A percentile compares a stretch with the other conserved stretches of the same genome.
These are phyloP conservation scores for Apophysomyces elegans DNA, from an alignment of 371 early-diverging fungal genomes.

Conservation along the genomic window DNA sequence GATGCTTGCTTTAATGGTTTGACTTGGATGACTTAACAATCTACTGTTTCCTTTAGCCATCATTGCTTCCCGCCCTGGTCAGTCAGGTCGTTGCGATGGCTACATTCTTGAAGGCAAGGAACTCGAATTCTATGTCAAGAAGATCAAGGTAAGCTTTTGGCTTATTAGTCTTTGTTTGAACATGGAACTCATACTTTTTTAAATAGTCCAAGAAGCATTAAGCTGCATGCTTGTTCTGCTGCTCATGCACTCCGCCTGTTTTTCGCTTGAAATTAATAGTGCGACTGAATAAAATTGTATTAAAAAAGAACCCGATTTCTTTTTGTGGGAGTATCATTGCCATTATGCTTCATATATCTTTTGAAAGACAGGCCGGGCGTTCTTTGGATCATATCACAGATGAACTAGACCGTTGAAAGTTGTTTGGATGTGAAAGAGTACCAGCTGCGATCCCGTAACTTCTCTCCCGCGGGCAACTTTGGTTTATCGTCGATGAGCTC, in stretches of 20 bases:
- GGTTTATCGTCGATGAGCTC: conserved; percentile 99
- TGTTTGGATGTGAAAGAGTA: conserved; percentile 99
- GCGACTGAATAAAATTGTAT: neutral
- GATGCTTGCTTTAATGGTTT: neutral
- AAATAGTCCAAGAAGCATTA: conserved; percentile 7
- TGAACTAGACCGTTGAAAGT: conserved; percentile 88
- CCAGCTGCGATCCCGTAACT: conserved; percentile 94
- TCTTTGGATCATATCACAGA: too few relatives aligned
- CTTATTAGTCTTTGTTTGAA: neutral
- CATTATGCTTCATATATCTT: neutral
- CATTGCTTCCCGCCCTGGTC: conserved; percentile 99
- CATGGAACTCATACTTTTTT: neutral
- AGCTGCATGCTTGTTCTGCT: conserved; percentile 6
- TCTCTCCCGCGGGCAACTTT: conserved; percentile 98
- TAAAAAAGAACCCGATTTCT: neutral
- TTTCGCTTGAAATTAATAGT: conserved; percentile 2
- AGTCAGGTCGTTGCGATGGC: conserved; percentile 98
- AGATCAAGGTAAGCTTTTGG: conserved; percentile 72
- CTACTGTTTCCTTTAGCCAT: conserved; percentile 54
- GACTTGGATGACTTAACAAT: neutral
- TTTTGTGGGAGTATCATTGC: neutral
- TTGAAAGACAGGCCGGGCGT: conserved; percentile 5
- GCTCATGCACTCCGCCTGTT: conserved; percentile 10
- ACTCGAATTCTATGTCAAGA: conserved; percentile 95
- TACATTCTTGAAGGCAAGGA: conserved; percentile 99